These are phyloP conservation scores for Apium graveolens DNA, from an alignment of 129 eudicot genomes.

Conservation along the genomic window DNA sequence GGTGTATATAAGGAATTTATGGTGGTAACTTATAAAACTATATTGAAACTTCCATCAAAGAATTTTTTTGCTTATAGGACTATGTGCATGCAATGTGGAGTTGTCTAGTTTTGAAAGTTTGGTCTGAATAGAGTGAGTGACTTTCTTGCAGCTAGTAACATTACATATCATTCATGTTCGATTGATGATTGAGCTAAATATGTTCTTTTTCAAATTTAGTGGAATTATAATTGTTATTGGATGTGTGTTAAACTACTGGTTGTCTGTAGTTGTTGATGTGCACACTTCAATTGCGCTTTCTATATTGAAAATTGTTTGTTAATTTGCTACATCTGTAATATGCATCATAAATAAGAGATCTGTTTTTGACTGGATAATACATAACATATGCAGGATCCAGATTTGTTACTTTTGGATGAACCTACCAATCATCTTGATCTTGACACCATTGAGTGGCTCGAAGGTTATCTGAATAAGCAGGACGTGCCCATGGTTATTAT, in stretches of 20 bases:
- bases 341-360: neutral
- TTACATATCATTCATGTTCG: neutral
- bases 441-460: constrained; percentile 98
- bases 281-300: neutral
- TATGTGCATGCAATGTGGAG: neutral
- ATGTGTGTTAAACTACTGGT: too few species aligned
- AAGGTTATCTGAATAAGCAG: constrained; percentile 75
- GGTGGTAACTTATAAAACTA: neutral
- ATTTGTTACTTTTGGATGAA: constrained; percentile 87
- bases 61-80: neutral
- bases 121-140: too few species aligned
- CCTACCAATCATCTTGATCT: constrained; percentile 99
- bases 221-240: neutral
- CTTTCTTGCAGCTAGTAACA: neutral
- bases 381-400: constrained; percentile 70
- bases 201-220: neutral
- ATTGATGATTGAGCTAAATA: neutral
- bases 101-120: too few species aligned
- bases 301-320: neutral
- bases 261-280: too few species aligned
- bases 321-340: neutral
- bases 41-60: too few species aligned
- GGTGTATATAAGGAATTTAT: neutral
- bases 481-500: constrained; percentile 98
- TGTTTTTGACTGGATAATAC: neutral